Evolutionary conservation across 208 protist genomes (phyloP).

Genomic region (Leishmania tarentolae): DNA sequence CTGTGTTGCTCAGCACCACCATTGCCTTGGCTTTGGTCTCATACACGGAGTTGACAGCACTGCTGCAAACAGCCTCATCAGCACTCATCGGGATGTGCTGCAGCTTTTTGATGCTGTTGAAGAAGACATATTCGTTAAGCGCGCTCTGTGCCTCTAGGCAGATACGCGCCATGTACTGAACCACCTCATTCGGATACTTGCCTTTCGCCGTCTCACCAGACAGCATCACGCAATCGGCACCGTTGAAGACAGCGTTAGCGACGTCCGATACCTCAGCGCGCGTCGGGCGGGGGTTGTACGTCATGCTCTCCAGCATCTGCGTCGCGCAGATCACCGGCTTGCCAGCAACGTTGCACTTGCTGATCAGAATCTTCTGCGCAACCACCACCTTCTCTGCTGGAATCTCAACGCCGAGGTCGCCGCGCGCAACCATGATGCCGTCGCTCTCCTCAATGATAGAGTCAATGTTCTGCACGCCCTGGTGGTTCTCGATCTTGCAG

Average conservation of each 20-base stretch:
- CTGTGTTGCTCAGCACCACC: conserved; percentile 93
- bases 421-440: conserved; percentile 99
- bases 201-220: conserved; percentile 98
- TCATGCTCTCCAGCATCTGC: conserved; percentile 99
- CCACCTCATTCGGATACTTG: conserved; percentile 95
- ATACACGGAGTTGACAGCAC: conserved; percentile 94
- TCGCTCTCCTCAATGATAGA: conserved; percentile 97
- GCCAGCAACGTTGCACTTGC: conserved; percentile 96
- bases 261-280: conserved; percentile 98
- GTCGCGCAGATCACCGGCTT: conserved; percentile 99
- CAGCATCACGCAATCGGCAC: conserved; percentile 99
- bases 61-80: conserved; percentile 94
- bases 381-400: conserved; percentile 97
- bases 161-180: conserved; percentile 96
- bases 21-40: conserved; percentile 91
- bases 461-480: conserved; percentile 98
- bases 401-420: conserved; percentile 99
- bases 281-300: conserved; percentile 97
- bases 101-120: conserved; percentile 85
- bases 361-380: conserved; percentile 99
- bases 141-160: conserved; percentile 87
- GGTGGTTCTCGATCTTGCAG: conserved; percentile 99
- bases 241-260: conserved; percentile 98
- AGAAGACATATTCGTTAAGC: conserved; percentile 75
- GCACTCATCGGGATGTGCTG: conserved; percentile 79